phyloP scores from a whole-genome alignment of 129 eudicot species.

The Lactuca saligna region DNA sequence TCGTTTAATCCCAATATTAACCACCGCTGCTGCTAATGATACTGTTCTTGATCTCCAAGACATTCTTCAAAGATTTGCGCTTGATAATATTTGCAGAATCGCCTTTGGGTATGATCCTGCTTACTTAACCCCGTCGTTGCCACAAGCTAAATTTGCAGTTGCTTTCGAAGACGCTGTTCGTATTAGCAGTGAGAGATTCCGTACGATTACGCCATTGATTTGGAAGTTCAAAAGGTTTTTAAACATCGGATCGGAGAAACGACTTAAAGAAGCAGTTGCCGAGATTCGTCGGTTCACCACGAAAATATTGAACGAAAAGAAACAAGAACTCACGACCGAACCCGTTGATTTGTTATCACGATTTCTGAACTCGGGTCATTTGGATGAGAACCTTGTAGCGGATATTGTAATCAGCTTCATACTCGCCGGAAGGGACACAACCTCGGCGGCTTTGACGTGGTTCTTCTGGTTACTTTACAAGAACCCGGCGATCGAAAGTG shows the following conservation, averaged over 20 bases:
- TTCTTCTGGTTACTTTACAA: background rate
- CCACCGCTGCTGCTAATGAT: slow-evolving; percentile 22
- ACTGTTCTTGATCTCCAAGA: slow-evolving; percentile 61
- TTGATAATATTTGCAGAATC: slow-evolving; percentile 29
- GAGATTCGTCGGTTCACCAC: no score
- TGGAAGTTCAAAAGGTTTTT: slow-evolving; percentile 49
- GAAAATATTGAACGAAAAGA: background rate
- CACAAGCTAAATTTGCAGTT: slow-evolving; percentile 22
- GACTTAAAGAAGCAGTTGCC: no score
- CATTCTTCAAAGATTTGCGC: slow-evolving; percentile 45
- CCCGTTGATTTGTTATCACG: slow-evolving; percentile 30
- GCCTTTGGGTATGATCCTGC: slow-evolving; percentile 29
- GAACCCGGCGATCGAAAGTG: slow-evolving; percentile 20
- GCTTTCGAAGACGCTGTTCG: slow-evolving; percentile 33
- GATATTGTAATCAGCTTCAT: slow-evolving; percentile 58
- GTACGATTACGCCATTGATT: slow-evolving; percentile 25
- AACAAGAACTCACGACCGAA: slow-evolving; percentile 9
- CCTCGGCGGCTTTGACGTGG: background rate
- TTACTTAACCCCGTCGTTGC: slow-evolving; percentile 21
- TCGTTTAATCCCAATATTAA: slow-evolving; percentile 42
- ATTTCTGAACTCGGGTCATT: slow-evolving; percentile 41
- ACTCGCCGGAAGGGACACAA: slow-evolving; percentile 45
- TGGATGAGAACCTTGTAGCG: slow-evolving; percentile 46
- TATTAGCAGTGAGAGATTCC: slow-evolving; percentile 13
- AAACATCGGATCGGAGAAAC: slow-evolving; percentile 13